Conservation (phyloP, 306 rosid species). For the Glycine latifolia region DNA sequence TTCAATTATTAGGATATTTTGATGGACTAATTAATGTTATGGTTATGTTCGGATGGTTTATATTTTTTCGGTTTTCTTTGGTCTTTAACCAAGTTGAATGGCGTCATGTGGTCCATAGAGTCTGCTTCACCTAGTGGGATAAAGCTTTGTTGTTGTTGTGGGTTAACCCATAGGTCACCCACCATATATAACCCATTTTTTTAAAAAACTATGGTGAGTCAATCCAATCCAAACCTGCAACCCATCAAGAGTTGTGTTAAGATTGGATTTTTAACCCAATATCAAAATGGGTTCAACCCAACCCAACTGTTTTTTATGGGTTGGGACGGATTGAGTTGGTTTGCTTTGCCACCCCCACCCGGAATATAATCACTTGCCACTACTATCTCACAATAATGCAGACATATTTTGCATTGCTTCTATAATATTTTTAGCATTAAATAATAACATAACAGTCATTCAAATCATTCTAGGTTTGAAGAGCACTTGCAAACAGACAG, state of each 20-base stretch:
- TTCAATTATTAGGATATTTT: background rate
- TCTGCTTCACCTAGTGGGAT: background rate
- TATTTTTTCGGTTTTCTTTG: background rate
- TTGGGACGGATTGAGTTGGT: background rate
- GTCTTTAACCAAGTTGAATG: background rate
- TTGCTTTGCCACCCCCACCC: background rate
- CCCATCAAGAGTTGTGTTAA: background rate
- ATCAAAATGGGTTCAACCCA: background rate
- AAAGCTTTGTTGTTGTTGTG: background rate
- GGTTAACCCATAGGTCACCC: background rate
- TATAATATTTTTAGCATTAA: conserved; percentile 12
- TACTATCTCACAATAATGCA: background rate
- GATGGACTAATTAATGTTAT: background rate
- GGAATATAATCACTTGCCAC: background rate
- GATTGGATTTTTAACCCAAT: background rate
- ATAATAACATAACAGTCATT: conserved; percentile 14
- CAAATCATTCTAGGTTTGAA: conserved; percentile 8
- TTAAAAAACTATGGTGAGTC: background rate
- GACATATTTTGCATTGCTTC: background rate
- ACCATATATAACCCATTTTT: background rate
- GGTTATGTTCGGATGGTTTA: background rate
- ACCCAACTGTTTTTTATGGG: background rate
- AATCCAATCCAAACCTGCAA: background rate
- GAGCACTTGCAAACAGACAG: background rate
- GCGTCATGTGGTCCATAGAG: background rate